phyloP scores from a whole-genome alignment of 306 rosid species.

The Prunus salicina region DNA sequence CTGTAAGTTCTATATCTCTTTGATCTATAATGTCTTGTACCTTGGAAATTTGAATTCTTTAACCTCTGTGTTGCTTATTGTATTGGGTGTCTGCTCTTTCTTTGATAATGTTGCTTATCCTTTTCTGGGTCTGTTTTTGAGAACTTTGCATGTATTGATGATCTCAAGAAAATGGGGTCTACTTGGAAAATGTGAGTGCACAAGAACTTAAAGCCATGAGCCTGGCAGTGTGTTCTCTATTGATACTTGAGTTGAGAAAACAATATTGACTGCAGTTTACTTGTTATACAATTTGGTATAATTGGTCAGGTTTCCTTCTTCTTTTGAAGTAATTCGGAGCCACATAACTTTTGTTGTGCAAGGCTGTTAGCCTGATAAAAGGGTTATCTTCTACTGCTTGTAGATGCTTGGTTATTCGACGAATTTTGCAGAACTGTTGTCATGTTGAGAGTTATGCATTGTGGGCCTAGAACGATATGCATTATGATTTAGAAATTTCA shows the following conservation, averaged over 20 bases:
- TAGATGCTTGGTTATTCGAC: not conserved
- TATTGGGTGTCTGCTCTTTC: conserved; percentile 31
- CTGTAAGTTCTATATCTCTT: conserved; percentile 16
- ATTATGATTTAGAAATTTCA: not conserved
- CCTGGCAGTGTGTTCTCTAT: not conserved
- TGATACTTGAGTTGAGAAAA: not conserved
- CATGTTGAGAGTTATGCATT: not conserved
- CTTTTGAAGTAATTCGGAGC: not conserved
- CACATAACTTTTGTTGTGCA: not conserved
- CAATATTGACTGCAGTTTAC: not conserved
- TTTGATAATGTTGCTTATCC: not conserved
- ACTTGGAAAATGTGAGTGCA: not conserved
- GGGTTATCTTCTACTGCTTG: not conserved
- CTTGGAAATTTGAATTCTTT: conserved; percentile 6
- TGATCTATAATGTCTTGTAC: conserved; percentile 17
- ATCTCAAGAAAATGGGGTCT: not conserved
- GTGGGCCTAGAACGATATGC: not conserved
- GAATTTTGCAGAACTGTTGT: not conserved
- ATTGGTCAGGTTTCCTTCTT: not conserved
- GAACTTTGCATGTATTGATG: not conserved
- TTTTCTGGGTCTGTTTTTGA: conserved; percentile 24
- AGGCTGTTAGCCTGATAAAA: not conserved
- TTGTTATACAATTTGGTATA: not conserved
- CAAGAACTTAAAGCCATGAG: not conserved
- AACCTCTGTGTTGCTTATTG: conserved; percentile 15